A percentile compares a stretch with the other conserved stretches of the same genome.
phyloP scores from a whole-genome alignment of 345 rosid genomes.

The Atalantia buxifolia region DNA sequence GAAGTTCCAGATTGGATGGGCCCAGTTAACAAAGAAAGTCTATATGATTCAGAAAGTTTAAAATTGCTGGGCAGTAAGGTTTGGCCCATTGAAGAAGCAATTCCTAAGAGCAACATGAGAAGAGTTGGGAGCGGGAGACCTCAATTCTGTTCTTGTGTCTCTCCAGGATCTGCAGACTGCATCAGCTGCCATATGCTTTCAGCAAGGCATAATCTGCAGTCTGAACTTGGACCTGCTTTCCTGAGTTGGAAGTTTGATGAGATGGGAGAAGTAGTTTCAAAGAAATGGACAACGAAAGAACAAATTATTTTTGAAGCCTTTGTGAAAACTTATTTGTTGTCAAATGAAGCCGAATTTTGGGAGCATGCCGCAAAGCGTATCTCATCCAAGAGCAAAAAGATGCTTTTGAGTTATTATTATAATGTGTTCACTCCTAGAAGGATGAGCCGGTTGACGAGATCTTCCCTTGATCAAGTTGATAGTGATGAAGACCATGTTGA shows the following conservation, averaged over 20 bases:
- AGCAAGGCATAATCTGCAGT: slow-evolving; percentile 23
- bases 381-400: slow-evolving; percentile 27
- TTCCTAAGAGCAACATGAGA: slow-evolving; percentile 10
- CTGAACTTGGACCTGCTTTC: slow-evolving; percentile 34
- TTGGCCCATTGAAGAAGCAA: slow-evolving; percentile 37
- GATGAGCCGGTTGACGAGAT: slow-evolving; percentile 22
- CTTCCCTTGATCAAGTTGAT: slow-evolving; percentile 21
- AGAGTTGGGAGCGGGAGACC: slow-evolving; percentile 35
- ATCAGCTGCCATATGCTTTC: slow-evolving; percentile 28
- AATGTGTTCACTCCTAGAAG: slow-evolving; percentile 37
- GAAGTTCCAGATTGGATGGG: slow-evolving; percentile 39
- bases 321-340: slow-evolving; percentile 20
- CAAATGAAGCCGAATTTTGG: slow-evolving; percentile 27
- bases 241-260: slow-evolving; percentile 38
- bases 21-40: slow-evolving; percentile 21
- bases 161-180: slow-evolving; percentile 30
- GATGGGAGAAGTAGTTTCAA: slow-evolving; percentile 35
- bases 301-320: slow-evolving; percentile 26
- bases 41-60: slow-evolving; percentile 28
- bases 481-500: slow-evolving; percentile 41
- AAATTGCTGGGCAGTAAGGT: slow-evolving; percentile 40
- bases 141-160: slow-evolving; percentile 33
- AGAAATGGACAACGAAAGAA: slow-evolving; percentile 40
- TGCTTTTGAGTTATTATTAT: slow-evolving; percentile 37
- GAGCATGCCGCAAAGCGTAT: slow-evolving; percentile 21